These are phyloP conservation scores for Microcyclospora pomicola DNA, from an alignment of 2,329 filamentous ascomycete genomes.

Conservation along the genomic window DNA sequence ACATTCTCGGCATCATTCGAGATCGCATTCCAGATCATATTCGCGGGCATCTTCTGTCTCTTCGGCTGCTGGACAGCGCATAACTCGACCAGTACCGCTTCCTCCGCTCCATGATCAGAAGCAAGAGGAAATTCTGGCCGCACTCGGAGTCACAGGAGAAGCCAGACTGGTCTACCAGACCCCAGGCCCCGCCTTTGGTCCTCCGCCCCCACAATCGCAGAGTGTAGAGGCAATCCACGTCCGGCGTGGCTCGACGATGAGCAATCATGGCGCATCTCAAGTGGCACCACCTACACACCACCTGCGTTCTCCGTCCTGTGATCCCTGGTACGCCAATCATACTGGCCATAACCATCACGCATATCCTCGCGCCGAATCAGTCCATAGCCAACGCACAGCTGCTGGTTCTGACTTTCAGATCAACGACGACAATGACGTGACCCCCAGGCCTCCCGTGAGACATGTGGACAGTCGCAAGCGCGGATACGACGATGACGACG, in stretches of 20 bases:
- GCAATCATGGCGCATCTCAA: too few relatives aligned
- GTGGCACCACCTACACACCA: constrained; percentile 4
- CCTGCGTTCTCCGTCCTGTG: constrained; percentile 7
- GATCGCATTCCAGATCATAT: constrained; percentile 3
- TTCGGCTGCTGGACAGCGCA: constrained; percentile 9
- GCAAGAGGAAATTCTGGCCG: constrained; percentile 24
- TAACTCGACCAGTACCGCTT: constrained; percentile 14
- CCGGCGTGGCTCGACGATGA: too few relatives aligned
- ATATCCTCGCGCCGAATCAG: constrained; percentile 6
- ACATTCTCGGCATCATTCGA: constrained; percentile 1
- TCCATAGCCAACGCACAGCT: constrained; percentile 10
- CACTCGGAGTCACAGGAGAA: constrained; percentile 24
- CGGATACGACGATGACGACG: constrained; percentile 8
- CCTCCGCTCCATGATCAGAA: constrained; percentile 15
- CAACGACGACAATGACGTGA: constrained; percentile 8
- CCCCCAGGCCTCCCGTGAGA: constrained; percentile 7
- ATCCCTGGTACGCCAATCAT: constrained; percentile 7
- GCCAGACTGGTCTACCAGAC: constrained; percentile 25
- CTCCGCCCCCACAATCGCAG: constrained; percentile 5
- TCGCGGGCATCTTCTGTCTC: constrained; percentile 16
- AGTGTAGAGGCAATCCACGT: too few relatives aligned
- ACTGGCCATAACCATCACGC: constrained; percentile 1
- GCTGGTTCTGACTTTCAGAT: constrained; percentile 13
- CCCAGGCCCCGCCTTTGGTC: constrained; percentile 23
- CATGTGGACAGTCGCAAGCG: constrained; percentile 10